Evolutionary conservation across 1,284 basidiomycete species (phyloP).

Genomic region (Naganishia cerealis): DNA sequence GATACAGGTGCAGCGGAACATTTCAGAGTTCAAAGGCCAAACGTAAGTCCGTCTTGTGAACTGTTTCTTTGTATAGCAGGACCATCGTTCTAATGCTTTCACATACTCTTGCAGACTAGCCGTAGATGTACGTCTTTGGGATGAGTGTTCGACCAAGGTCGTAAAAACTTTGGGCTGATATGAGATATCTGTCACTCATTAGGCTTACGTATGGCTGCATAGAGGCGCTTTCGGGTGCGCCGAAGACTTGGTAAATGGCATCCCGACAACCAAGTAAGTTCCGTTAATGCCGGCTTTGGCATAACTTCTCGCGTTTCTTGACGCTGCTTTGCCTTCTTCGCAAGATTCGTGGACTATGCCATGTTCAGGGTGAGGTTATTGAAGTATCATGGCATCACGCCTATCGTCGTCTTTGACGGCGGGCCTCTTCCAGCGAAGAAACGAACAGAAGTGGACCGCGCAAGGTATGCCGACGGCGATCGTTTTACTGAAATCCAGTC

Average conservation of each 20-base stretch:
- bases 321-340: not conserved
- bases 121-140: slow-evolving; percentile 3
- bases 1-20: slow-evolving; percentile 73
- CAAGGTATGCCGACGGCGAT: slow-evolving; percentile 47
- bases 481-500: not conserved
- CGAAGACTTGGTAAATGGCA: slow-evolving; percentile 81
- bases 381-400: slow-evolving; percentile 76
- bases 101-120: not conserved
- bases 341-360: slow-evolving; percentile 91
- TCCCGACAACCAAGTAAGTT: slow-evolving; percentile 74
- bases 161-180: not conserved
- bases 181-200: slow-evolving; percentile 43
- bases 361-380: slow-evolving; percentile 87
- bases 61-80: not conserved
- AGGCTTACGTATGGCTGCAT: slow-evolving; percentile 96
- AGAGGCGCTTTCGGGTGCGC: slow-evolving; percentile 89
- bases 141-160: not conserved
- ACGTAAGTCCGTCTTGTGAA: slow-evolving; percentile 54
- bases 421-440: slow-evolving; percentile 91
- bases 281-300: not conserved
- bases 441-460: slow-evolving; percentile 80
- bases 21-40: slow-evolving; percentile 78
- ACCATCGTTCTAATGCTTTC: slow-evolving; percentile 1
- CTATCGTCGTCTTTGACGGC: slow-evolving; percentile 95
- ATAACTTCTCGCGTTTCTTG: not conserved